phyloP scores from a whole-genome alignment of 306 rosid species.

The Alnus rubra region DNA sequence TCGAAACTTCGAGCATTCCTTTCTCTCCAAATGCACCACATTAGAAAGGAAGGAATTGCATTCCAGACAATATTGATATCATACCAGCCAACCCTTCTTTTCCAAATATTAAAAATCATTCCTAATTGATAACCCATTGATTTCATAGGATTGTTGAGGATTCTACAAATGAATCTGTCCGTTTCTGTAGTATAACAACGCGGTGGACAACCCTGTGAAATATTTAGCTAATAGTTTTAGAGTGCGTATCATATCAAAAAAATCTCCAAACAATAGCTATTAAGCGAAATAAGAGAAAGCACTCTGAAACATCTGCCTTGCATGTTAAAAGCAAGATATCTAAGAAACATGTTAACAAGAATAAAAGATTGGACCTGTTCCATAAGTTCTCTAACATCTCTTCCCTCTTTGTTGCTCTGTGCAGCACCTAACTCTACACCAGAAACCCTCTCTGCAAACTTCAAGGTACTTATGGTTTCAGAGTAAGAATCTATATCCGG shows the following conservation, averaged over 20 bases:
- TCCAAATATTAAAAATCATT: neutral
- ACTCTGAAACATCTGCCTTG: too few relatives aligned
- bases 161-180: neutral
- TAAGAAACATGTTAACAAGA: constrained; percentile 17
- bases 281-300: neutral
- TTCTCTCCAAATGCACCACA: too few relatives aligned
- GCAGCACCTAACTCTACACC: constrained; percentile 99
- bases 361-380: constrained; percentile 66
- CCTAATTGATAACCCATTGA: neutral
- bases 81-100: too few relatives aligned
- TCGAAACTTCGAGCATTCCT: too few relatives aligned
- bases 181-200: neutral
- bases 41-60: too few relatives aligned
- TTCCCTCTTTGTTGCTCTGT: constrained; percentile 96
- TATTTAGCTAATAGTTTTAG: neutral
- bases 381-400: constrained; percentile 90
- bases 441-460: constrained; percentile 98
- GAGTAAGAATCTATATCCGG: constrained; percentile 87
- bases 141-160: neutral
- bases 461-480: constrained; percentile 88
- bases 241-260: neutral
- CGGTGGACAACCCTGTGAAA: neutral
- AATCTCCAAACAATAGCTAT: neutral
- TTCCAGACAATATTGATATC: too few relatives aligned
- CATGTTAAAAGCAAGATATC: constrained; percentile 5